Percentiles rank a stretch among this genome's conserved stretches.
Conservation (phyloP, 1,284 basidiomycete genomes). For the Ganoderma sinense region DNA sequence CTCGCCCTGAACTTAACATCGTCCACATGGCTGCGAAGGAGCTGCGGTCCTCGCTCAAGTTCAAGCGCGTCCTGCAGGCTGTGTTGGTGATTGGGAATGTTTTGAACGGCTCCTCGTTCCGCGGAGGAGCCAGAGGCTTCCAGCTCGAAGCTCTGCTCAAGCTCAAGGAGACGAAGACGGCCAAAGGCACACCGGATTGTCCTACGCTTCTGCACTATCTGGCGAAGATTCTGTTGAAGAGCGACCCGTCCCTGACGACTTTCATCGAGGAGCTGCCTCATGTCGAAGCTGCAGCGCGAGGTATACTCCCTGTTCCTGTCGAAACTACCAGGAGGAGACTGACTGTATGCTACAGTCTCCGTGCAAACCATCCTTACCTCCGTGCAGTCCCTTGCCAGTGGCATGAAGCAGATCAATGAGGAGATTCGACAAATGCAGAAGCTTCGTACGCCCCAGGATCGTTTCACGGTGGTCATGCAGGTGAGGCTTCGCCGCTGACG, state of each 20-base stretch:
- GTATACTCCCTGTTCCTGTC: constrained; percentile 48
- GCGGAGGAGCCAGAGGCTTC: constrained; percentile 87
- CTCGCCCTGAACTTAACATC: constrained; percentile 82
- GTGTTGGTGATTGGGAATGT: constrained; percentile 84
- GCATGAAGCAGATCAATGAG: constrained; percentile 62
- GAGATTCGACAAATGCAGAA: constrained; percentile 60
- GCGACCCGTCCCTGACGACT: constrained; percentile 69
- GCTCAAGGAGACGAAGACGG: constrained; percentile 87
- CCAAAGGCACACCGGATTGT: constrained; percentile 70
- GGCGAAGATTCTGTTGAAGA: constrained; percentile 75
- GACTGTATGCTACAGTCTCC: constrained; percentile 61
- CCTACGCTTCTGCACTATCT: constrained; percentile 91
- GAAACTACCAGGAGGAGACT: not conserved
- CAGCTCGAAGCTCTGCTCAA: constrained; percentile 83
- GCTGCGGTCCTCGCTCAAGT: constrained; percentile 70
- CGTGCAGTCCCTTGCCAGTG: constrained; percentile 63
- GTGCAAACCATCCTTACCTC: constrained; percentile 67
- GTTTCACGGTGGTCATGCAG: constrained; percentile 73
- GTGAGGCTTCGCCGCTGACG: constrained; percentile 42
- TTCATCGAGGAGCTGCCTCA: constrained; percentile 87
- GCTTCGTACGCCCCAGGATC: constrained; percentile 55
- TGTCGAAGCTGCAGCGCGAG: constrained; percentile 82
- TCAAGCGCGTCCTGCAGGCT: constrained; percentile 77
- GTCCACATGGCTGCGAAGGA: constrained; percentile 80
- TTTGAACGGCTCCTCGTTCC: constrained; percentile 83